Base-by-base conservation (phyloP, 208 protist species). In the Leptomonas pyrrhocoris region DNA sequence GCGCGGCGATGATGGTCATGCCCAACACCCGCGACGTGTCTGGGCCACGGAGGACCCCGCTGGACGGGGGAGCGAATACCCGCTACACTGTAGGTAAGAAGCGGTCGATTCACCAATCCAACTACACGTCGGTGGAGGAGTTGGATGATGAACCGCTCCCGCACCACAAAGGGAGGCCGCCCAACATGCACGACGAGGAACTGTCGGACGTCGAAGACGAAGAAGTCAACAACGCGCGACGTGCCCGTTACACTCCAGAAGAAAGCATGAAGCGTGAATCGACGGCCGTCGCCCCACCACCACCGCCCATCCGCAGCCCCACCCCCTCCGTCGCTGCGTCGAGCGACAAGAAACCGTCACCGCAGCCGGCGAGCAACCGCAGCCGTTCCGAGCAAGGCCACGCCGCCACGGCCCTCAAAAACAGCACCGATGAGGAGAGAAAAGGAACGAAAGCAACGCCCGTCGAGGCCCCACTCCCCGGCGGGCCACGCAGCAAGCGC, bases 71-170 rank as follows among this genome's bases (percentile, higher is more conserved):
- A 12, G 34, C 9, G 34, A 3, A 38, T 12, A 38, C 7, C 34
- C 3, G 9, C 3, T 3, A 15, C 9, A 57, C 0, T 28, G 40
- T 18, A 31, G 25, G 46, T 28, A 67, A 67, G 18, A 67, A 67
- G 36, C 42, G 46, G 21, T 46, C 61, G 28, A 55, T 67, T 13
- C 21, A 67, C 15, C 61, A 67, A 19, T 67, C 61, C 34, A 67
- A 67, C 34, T 67, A 67, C 61, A 67, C 48, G 0, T 57, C 61
- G 13, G 61, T 67, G 46, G 48, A 67, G 23, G 61, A 67, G 48
- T 48, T 67, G 18, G 61, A 67, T 46, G 61, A 67, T 34, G 48
- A 40, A 16, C 61, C 61, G 61, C 61, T 67, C 21, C 61, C 61
- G 21, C 61, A 67, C 48, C 16, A 67, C 61, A 25, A 48, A 28